Base-by-base conservation (phyloP, 1,284 basidiomycete species). In the Moesziomyces globuligerus region DNA sequence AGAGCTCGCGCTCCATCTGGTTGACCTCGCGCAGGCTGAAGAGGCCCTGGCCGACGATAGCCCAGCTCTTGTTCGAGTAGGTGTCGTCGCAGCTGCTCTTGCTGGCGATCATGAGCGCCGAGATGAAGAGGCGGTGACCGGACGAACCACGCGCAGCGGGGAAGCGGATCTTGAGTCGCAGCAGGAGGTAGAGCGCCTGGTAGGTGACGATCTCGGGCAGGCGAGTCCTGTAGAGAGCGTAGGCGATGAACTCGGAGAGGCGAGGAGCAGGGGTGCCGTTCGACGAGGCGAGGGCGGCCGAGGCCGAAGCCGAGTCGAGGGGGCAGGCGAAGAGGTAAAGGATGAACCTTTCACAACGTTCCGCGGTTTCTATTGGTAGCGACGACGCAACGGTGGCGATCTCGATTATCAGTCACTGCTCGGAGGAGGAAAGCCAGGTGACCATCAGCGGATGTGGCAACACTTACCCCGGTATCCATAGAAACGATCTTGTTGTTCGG, bases 1-100 rank as follows among this genome's bases (percentile, higher is more conserved):
- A 80, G 25, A 83, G 70, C 58, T 83, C 81, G 32, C 81, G 75
- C 62, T 83, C 81, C 79, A 83, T 82, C 59, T 81, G 80, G 60
- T 83, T 83, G 50, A 83, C 69, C 57, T 83, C 81, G 29, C 75
- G 74, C 23, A 81, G 56, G 40, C 67, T 71, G 52, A 83, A 82
- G 39, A 83, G 64, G 20, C 78, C 78, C 46, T 83, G 81, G 21
- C 80, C 75, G 39, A 82, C 81, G 41, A 83, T 81, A 48, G 78
- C 74, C 81, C 81, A 83, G 57, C 73, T 76, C 69, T 81, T 81
- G 75, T 83, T 83, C 15, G 72, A 76, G 70, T 82, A 83, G 29
- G 78, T 76, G 53, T 83, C 81, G 61, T 83, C 81, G 58, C 81
- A 82, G 51, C 71, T 65, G 66, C 69, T 76, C 69, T 83, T 83